phyloP scores from a whole-genome alignment of 2,329 filamentous ascomycete species.

The Colletotrichum lentis region DNA sequence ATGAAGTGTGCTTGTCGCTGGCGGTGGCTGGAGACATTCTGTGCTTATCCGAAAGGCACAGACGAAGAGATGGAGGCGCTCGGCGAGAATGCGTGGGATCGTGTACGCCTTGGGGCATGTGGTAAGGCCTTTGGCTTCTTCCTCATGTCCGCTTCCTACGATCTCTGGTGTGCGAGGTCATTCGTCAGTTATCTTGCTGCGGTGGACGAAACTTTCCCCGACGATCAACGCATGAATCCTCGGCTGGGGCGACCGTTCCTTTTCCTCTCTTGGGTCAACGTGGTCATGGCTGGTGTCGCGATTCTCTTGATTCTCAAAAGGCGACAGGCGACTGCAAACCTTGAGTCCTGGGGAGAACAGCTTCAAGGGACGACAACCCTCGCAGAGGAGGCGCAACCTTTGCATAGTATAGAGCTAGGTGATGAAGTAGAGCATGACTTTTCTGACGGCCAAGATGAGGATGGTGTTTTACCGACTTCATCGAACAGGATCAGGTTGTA shows the following conservation, averaged over 20 bases:
- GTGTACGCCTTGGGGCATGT: not conserved
- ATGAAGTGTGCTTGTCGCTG: not conserved
- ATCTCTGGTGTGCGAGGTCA: too few species aligned
- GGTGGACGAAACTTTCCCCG: too few species aligned
- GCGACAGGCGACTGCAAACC: not conserved
- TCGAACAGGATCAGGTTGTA: not conserved
- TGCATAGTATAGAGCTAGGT: not conserved
- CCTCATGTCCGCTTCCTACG: not conserved
- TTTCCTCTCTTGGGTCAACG: not conserved
- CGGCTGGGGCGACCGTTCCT: not conserved
- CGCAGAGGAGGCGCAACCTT: not conserved
- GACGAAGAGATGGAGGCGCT: not conserved
- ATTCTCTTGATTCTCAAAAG: not conserved
- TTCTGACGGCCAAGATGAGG: not conserved
- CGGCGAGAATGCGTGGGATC: not conserved
- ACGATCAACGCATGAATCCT: not conserved
- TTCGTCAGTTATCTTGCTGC: not conserved
- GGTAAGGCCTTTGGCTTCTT: not conserved
- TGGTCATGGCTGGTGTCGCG: not conserved
- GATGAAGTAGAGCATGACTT: not conserved
- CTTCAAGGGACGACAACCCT: not conserved
- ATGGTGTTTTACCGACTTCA: too few species aligned
- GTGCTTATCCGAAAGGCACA: not conserved
- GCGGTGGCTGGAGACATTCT: not conserved
- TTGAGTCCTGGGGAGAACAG: not conserved